Percentiles rank a stretch among this genome's conserved stretches.
Evolutionary conservation across 306 rosid genomes (phyloP).

Genomic region (Lablab purpureus): DNA sequence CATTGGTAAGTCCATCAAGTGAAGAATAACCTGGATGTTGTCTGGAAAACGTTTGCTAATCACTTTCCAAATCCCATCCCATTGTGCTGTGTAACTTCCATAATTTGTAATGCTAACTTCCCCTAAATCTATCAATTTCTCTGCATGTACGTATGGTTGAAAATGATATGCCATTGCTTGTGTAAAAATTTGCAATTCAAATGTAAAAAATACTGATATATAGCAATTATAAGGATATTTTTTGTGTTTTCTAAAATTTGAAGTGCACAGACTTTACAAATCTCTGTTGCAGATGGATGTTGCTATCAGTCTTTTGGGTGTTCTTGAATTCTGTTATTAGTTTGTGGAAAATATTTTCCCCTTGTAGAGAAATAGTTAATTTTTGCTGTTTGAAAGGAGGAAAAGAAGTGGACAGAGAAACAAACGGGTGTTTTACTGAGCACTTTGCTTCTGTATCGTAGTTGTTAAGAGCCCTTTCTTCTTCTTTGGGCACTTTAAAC

Average conservation of each 20-base stretch:
- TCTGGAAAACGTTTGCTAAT: constrained; percentile 1
- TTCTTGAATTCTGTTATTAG: constrained; percentile 18
- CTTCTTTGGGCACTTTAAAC: not conserved
- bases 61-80: constrained; percentile 1
- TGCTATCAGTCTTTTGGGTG: not conserved
- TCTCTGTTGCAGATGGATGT: not conserved
- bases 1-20: constrained; percentile 65
- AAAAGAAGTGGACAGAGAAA: constrained; percentile 4
- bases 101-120: not conserved
- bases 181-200: not conserved
- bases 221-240: not conserved
- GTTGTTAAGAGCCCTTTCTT: not conserved
- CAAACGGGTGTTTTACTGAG: constrained; percentile 1
- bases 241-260: constrained; percentile 6
- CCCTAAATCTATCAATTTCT: not conserved
- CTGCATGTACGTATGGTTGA: not conserved
- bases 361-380: constrained; percentile 1
- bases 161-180: constrained; percentile 23
- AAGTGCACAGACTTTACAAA: not conserved
- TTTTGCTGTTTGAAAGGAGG: not conserved
- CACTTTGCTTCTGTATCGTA: constrained; percentile 5
- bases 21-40: constrained; percentile 21
- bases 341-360: not conserved
- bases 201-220: not conserved
- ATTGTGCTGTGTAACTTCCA: not conserved